These are phyloP conservation scores for Tetrahymena malaccensis DNA, from an alignment of 73 alveolate genomes.

Conservation along the genomic window DNA sequence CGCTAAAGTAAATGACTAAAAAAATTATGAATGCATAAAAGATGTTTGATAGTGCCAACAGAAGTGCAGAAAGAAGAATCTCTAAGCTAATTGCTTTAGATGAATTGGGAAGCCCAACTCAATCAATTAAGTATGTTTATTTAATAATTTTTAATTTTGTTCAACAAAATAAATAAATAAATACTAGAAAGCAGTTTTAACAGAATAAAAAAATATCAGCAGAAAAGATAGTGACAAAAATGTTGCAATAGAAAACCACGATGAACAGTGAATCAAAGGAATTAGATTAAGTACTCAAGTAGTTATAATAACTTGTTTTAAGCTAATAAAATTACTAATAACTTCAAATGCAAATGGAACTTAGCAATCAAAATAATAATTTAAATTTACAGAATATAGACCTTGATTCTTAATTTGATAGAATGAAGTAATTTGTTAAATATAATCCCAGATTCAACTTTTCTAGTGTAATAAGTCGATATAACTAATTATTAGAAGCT, in stretches of 20 bases:
- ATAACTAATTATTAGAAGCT: background rate
- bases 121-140: background rate
- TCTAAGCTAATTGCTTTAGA: background rate
- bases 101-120: background rate
- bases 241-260: background rate
- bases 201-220: background rate
- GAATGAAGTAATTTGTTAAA: background rate
- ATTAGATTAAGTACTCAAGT: background rate
- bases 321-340: background rate
- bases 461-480: background rate
- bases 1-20: background rate
- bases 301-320: background rate
- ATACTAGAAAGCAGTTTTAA: background rate
- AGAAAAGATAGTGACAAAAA: background rate
- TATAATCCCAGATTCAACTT: background rate
- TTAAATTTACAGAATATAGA: background rate
- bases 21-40: background rate
- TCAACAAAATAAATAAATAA: background rate
- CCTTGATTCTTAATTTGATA: background rate
- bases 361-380: background rate
- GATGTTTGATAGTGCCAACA: background rate
- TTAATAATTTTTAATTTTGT: background rate
- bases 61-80: background rate
- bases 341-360: background rate
- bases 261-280: background rate